Evolutionary conservation across 805 yeast genomes (phyloP), one percentile per base, ranked within the genome.

Genomic region (Lipomyces kockii): DNA sequence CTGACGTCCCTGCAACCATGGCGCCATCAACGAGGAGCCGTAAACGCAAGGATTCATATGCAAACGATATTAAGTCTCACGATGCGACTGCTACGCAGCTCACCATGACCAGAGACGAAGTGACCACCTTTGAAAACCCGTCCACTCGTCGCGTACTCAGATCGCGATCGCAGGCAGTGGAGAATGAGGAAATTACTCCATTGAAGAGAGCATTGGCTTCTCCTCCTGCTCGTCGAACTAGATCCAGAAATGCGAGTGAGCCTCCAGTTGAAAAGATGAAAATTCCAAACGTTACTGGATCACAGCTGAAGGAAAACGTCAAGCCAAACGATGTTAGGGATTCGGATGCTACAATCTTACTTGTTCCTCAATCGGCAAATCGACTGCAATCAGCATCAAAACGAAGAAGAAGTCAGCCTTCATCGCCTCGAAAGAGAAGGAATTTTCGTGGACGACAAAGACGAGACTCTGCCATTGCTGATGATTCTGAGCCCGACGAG

Each of bases 11-110:
- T 25, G 56, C 22, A 35, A 9, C 17, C 6, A 59, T 59, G 62
- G 62, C 62, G 20, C 62, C 62, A 20, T 17, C 62, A 22, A 59
- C 62, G 5, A 39, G 62, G 34, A 59, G 62, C 27, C 32, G 62
- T 3, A 25, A 22, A 53, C 62, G 62, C 43, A 59, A 29, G 37
- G 56, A 43, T 0, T 9, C 20, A 27, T 11, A 8, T 22, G 20
- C 62, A 29, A 2, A 17, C 17, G 52, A 25, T 58, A 20, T 32
- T 37, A 35, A 14, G n/a, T 22, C 60, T 14, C n/a, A 58, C 12
- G 22, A n/a, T 20, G 12, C 11, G 12, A 20, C 29, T 6, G 60
- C 32, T 20, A 43, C 49, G 49, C n/a, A 7, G 2, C 2, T 2
- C 9, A 43, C 3, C 25, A 7, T 25, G 11, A 43, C 22, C 20